These are phyloP conservation scores for Dryas drummondii DNA, from an alignment of 306 rosid species.

Conservation along the genomic window DNA sequence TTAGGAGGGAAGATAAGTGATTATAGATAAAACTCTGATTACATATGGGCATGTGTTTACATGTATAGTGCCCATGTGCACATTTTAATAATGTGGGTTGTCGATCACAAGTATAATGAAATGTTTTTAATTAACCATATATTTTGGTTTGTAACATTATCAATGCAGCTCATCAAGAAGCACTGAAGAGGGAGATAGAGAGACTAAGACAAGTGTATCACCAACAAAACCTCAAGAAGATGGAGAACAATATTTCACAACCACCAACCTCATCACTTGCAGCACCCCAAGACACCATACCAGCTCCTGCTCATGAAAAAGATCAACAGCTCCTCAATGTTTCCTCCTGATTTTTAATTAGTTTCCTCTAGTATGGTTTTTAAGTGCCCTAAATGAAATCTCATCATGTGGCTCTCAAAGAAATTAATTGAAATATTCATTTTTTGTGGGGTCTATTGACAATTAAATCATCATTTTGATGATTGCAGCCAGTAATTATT, in stretches of 20 bases:
- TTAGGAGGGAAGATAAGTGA: slow-evolving; percentile 1
- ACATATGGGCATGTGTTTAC: slow-evolving; percentile 19
- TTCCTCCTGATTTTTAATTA: slow-evolving; percentile 21
- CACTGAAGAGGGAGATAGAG: slow-evolving; percentile 93
- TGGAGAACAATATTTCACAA: slow-evolving; percentile 44
- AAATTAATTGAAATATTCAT: not conserved
- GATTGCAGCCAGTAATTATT: not conserved
- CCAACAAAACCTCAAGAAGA: slow-evolving; percentile 73
- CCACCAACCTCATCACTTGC: slow-evolving; percentile 30
- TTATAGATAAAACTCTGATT: not conserved
- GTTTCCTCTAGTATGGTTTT: not conserved
- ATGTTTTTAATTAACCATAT: not conserved
- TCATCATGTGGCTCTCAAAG: not conserved
- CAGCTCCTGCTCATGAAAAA: slow-evolving; percentile 35
- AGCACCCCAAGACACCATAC: slow-evolving; percentile 34
- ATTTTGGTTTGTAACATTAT: not conserved
- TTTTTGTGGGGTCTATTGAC: not conserved
- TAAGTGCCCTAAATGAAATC: slow-evolving; percentile 16
- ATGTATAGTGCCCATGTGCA: slow-evolving; percentile 18
- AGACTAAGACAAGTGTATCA: slow-evolving; percentile 84
- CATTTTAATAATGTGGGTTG: slow-evolving; percentile 17
- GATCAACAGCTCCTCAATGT: slow-evolving; percentile 54
- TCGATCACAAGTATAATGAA: slow-evolving; percentile 6
- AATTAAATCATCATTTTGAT: slow-evolving; percentile 1
- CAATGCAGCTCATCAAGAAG: slow-evolving; percentile 93